These are phyloP conservation scores for Petasospora rhodanensis DNA, from an alignment of 1,139 yeast genomes.

Conservation along the genomic window DNA sequence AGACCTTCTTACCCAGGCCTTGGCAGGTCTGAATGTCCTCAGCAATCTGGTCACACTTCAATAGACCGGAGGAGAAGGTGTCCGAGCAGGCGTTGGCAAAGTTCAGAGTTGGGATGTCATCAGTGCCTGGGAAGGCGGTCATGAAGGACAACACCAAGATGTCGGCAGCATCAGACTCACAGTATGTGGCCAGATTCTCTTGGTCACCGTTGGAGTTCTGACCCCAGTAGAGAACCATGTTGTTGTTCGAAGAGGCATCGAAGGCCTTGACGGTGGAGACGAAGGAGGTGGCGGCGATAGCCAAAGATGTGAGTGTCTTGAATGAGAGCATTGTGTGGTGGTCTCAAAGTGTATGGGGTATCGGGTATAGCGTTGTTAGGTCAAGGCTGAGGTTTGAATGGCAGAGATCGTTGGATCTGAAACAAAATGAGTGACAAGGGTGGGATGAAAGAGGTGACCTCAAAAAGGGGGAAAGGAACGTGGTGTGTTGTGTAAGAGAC, in stretches of 20 bases:
- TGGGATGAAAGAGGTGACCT: too few relatives aligned
- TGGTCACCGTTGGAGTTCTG: slow-evolving; percentile 81
- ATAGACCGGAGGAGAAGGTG: slow-evolving; percentile 48
- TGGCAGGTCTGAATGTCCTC: slow-evolving; percentile 83
- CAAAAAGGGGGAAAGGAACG: too few relatives aligned
- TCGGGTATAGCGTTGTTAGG: too few relatives aligned
- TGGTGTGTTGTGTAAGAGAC: too few relatives aligned
- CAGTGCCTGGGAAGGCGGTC: slow-evolving; percentile 38
- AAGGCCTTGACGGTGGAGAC: slow-evolving; percentile 30
- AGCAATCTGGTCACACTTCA: slow-evolving; percentile 63
- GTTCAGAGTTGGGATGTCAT: slow-evolving; percentile 45
- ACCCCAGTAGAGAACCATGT: slow-evolving; percentile 88
- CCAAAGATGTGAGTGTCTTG: slow-evolving; percentile 2
- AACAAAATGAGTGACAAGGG: too few relatives aligned
- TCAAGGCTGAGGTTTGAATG: too few relatives aligned
- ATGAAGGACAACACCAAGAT: slow-evolving; percentile 71
- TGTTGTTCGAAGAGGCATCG: slow-evolving; percentile 43
- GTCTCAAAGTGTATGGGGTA: too few relatives aligned
- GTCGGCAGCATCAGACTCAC: slow-evolving; percentile 65
- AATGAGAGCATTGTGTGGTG: too few relatives aligned
- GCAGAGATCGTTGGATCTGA: too few relatives aligned
- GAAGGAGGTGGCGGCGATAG: slow-evolving; percentile 3
- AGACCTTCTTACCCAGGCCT: slow-evolving; percentile 64
- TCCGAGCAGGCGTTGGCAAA: slow-evolving; percentile 66
- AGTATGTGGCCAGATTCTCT: slow-evolving; percentile 58